A percentile compares a stretch with the other conserved stretches of the same genome.
These are phyloP conservation scores for Mycena kentingensis DNA, from an alignment of 768 basidiomycete genomes.

Conservation along the genomic window DNA sequence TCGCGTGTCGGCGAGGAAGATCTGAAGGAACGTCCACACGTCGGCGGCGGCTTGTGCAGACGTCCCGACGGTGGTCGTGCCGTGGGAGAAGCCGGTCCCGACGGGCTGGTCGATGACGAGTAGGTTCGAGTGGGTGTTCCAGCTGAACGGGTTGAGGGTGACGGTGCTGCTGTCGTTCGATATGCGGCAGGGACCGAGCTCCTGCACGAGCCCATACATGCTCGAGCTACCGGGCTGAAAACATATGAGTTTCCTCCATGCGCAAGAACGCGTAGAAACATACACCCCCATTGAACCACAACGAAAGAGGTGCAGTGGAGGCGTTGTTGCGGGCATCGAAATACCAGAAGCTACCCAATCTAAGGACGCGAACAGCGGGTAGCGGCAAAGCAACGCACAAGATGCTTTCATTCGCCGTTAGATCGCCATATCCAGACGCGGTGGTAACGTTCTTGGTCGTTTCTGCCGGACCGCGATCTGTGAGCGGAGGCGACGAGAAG, in stretches of 20 bases:
- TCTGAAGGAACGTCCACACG: slow-evolving; percentile 64
- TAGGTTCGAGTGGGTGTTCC: slow-evolving; percentile 51
- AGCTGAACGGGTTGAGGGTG: slow-evolving; percentile 40
- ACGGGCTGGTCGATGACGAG: slow-evolving; percentile 69
- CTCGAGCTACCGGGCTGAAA: slow-evolving; percentile 36
- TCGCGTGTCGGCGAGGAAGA: slow-evolving; percentile 56
- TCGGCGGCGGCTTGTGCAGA: slow-evolving; percentile 57
- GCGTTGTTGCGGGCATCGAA: slow-evolving; percentile 44
- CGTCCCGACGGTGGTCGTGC: slow-evolving; percentile 49
- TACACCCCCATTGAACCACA: slow-evolving; percentile 47
- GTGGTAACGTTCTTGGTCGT: slow-evolving; percentile 36
- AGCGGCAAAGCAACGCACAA: slow-evolving; percentile 29
- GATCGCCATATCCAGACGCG: slow-evolving; percentile 46
- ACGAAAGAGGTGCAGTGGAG: slow-evolving; percentile 39
- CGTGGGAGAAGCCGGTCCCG: slow-evolving; percentile 67
- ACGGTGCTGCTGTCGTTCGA: slow-evolving; percentile 36
- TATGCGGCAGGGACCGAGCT: slow-evolving; percentile 57
- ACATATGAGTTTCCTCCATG: neutral
- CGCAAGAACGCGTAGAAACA: slow-evolving; percentile 21
- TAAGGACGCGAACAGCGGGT: neutral
- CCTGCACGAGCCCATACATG: slow-evolving; percentile 55
- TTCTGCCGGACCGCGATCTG: slow-evolving; percentile 18
- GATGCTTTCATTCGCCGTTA: slow-evolving; percentile 39
- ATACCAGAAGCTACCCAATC: slow-evolving; percentile 46
- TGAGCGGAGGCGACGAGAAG: neutral